Conservation (phyloP, 495 filamentous ascomycete species). For the Opeltia flavorubescens region DNA sequence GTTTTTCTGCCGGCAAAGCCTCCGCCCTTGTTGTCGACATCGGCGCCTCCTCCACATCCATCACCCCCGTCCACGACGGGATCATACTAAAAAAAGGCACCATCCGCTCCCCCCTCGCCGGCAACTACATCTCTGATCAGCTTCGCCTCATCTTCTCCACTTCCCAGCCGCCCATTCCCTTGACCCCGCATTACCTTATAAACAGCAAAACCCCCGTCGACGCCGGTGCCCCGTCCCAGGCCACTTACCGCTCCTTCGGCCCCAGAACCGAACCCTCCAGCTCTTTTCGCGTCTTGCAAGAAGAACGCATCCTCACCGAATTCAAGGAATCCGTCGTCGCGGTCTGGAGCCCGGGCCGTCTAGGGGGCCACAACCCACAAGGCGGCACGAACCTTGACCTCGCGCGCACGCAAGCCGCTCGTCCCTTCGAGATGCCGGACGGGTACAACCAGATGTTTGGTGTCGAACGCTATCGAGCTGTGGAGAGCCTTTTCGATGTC, state of each 20-base stretch:
- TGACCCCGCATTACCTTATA: constrained; percentile 79
- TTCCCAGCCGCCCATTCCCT: constrained; percentile 60
- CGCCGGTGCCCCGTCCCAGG: constrained; percentile 66
- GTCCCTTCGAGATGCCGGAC: constrained; percentile 92
- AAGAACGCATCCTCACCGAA: constrained; percentile 84
- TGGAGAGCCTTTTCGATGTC: constrained; percentile 80
- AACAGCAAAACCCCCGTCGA: constrained; percentile 78
- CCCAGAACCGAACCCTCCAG: constrained; percentile 45
- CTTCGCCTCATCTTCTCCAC: constrained; percentile 65
- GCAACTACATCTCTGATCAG: constrained; percentile 79
- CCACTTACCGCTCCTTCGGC: constrained; percentile 50
- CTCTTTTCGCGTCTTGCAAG: constrained; percentile 67
- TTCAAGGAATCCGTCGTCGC: constrained; percentile 97
- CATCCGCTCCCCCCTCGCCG: constrained; percentile 68
- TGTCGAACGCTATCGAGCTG: constrained; percentile 66
- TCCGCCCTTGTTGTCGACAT: constrained; percentile 86
- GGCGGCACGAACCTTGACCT: constrained; percentile 55
- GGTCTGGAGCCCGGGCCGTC: constrained; percentile 72
- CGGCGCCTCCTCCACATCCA: constrained; percentile 77
- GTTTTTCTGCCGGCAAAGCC: constrained; percentile 83
- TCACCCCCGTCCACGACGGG: constrained; percentile 88
- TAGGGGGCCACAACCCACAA: constrained; percentile 40
- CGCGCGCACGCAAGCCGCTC: constrained; percentile 47
- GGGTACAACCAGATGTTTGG: constrained; percentile 90
- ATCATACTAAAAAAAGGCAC: constrained; percentile 84